These are phyloP conservation scores for Pseudogymnoascus sp. DNA, from an alignment of 2,329 filamentous ascomycete species.

Conservation along the genomic window DNA sequence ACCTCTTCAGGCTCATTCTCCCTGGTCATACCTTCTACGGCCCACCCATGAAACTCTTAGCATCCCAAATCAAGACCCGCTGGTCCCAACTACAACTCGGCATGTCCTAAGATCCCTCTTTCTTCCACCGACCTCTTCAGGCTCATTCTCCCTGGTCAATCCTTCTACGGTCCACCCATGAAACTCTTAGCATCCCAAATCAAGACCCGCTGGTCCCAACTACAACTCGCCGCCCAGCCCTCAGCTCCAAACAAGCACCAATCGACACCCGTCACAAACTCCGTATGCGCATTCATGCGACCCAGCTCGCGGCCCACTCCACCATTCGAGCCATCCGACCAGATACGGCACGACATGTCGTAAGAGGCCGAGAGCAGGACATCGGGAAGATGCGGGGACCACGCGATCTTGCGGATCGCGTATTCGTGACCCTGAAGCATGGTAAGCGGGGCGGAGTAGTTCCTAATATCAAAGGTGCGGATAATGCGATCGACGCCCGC, in stretches of 20 bases:
- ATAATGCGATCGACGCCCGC: conserved; percentile 83
- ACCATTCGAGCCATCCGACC: conserved; percentile 64
- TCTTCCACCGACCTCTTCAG: neutral
- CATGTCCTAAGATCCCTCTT: neutral
- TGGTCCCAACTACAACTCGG: conserved; percentile 94
- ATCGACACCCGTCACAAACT: conserved; percentile 92
- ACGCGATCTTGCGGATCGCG: conserved; percentile 74
- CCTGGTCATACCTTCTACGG: neutral
- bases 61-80: conserved; percentile 84
- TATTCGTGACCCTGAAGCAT: conserved; percentile 83
- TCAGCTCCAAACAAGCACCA: conserved; percentile 96
- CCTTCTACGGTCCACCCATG: conserved; percentile 35
- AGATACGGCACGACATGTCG: conserved; percentile 94
- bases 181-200: conserved; percentile 79
- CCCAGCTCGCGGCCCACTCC: conserved; percentile 40
- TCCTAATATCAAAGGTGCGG: conserved; percentile 83
- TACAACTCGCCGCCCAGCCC: conserved; percentile 89
- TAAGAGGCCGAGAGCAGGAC: conserved; percentile 84
- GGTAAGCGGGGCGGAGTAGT: conserved; percentile 59
- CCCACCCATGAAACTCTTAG: conserved; percentile 51
- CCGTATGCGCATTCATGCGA: conserved; percentile 82
- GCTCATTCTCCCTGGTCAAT: neutral
- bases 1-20: neutral
- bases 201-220: conserved; percentile 86
- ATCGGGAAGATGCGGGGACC: conserved; percentile 90